phyloP scores from a whole-genome alignment of 2,329 filamentous ascomycete species.

The Calonectria pseudoturangicola region DNA sequence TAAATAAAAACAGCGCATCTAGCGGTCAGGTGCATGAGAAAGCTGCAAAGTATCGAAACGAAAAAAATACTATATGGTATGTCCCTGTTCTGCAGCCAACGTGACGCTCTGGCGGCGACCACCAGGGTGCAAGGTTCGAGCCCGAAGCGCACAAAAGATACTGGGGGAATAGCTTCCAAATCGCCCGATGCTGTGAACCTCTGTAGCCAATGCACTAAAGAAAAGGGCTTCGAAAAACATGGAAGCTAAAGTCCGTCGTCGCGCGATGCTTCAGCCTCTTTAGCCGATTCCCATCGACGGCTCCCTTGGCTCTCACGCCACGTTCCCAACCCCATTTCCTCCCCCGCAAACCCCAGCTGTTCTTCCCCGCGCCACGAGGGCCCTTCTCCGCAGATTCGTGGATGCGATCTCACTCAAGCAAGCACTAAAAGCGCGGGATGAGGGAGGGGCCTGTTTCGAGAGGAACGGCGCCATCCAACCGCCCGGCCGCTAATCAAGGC shows the following conservation, averaged over 20 bases:
- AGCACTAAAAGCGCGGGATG: conserved; percentile 25
- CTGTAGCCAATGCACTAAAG: background rate
- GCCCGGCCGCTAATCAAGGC: background rate
- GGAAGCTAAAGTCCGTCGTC: background rate
- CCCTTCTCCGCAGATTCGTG: conserved; percentile 49
- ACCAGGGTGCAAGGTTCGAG: conserved; percentile 4
- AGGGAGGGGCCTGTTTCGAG: conserved; percentile 21
- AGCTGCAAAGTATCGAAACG: conserved; percentile 1
- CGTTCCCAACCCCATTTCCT: conserved; percentile 44
- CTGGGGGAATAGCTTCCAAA: background rate
- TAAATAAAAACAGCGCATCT: conserved; percentile 2
- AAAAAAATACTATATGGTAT: background rate
- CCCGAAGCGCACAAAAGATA: background rate
- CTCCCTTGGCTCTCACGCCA: conserved; percentile 21
- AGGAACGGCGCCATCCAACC: background rate
- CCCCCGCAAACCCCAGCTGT: conserved; percentile 52
- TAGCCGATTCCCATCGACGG: background rate
- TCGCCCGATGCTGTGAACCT: conserved; percentile 1
- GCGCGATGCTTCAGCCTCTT: background rate
- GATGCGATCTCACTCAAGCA: conserved; percentile 36
- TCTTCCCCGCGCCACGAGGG: conserved; percentile 49
- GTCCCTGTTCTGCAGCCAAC: conserved; percentile 11
- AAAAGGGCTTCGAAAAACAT: background rate
- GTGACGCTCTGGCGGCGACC: background rate
- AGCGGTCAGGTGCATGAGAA: background rate